These are phyloP conservation scores for Leishmania martiniquensis DNA, from an alignment of 208 protist species.

Conservation along the genomic window DNA sequence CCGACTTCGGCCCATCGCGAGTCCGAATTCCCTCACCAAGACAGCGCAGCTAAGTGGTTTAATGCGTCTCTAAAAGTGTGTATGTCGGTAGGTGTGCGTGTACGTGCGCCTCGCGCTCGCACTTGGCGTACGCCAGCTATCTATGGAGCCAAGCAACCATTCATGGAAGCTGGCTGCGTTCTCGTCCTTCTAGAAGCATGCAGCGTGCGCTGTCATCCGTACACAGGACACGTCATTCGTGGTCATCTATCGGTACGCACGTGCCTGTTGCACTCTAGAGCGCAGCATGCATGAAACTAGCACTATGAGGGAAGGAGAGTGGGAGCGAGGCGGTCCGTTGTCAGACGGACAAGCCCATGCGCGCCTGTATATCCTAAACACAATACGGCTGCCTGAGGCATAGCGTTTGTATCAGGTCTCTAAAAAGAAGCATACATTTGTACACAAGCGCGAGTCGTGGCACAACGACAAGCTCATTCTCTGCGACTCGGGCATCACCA, in stretches of 20 bases:
- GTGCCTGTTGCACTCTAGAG: background rate
- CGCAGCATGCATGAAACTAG: background rate
- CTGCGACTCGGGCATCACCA: no score
- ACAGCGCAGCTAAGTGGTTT: background rate
- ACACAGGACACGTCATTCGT: background rate
- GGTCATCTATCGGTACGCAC: background rate
- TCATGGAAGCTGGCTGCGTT: background rate
- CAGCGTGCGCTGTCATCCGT: background rate
- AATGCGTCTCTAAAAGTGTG: background rate
- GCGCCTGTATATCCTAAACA: no score
- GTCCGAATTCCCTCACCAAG: no score
- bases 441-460: no score
- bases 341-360: background rate
- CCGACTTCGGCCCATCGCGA: background rate
- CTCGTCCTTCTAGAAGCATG: background rate
- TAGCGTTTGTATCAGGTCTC: no score
- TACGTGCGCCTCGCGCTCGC: background rate
- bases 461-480: no score
- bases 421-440: no score
- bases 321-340: background rate
- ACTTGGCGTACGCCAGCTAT: background rate
- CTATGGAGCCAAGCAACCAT: background rate
- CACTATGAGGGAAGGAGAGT: background rate
- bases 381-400: no score
- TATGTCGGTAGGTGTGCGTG: background rate